Base-by-base conservation (phyloP, 2,329 filamentous ascomycete species). In the Aspergillus thermomutatus region DNA sequence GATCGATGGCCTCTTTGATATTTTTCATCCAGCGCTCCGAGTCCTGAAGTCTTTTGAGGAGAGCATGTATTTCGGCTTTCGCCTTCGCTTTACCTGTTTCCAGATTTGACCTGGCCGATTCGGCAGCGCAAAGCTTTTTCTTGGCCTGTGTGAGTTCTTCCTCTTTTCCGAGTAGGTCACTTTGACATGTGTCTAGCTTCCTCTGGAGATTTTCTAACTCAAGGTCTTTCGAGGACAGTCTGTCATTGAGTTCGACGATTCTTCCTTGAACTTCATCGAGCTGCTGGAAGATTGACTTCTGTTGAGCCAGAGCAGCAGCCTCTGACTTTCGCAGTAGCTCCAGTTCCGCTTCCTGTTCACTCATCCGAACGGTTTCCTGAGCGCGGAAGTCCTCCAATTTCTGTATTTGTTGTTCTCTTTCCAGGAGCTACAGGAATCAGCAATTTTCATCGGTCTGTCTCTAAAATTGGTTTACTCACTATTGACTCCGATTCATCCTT, bases 41-140 rank as follows among this genome's bases (percentile, higher is more conserved):
- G 37, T 65, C 63, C 34, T 69, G 66, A 2, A 69, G 62, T 28
- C 62, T 59, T 10, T 53, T 59, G 34, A 66, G 65, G 6, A 72
- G 55, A 7, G 58, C 54, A 47, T 68, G 52, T 19, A 69, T 63
- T 46, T 71, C 67, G 10, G 62, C 47, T 52, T 66, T 65, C 2
- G 60, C 54, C 31, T 65, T 67, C 19, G 48, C 34, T 19, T 65
- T 65, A 3, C 57, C 55, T 8, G 59, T 48, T 49, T 69, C 67
- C 9, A 69, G 57, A 1, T 26, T 58, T 3, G 49, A 50, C 19
- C 53, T 61, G 21, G 60, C 57, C 11, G 55, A 60, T 25, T 62
- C 57, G 11, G 57, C 56, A 10, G 46, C 43, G 5, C 45, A 49
- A 2, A 70, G 53, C 5, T 58, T 55, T 10, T 56, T 55, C 21